Evolutionary conservation across 2,329 filamentous ascomycete species (phyloP), one percentile per base, ranked within the genome.

Genomic region (Aspergillus aculeatus): DNA sequence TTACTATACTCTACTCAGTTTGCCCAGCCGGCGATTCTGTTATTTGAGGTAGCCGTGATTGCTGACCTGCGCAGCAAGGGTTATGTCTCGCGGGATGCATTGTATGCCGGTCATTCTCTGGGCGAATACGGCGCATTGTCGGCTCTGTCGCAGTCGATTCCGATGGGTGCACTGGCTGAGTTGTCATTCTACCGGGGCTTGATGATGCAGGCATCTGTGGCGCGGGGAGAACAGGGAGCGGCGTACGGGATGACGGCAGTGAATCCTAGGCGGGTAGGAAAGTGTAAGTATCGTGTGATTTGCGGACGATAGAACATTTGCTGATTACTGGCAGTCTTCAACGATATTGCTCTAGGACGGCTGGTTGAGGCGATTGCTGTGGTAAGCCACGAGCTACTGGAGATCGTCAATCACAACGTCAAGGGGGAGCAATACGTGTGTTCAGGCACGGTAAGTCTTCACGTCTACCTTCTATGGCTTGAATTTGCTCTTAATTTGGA

Each of bases 31-130:
- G 93, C 94, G 47, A 83, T 98, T 69, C 96, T 95, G 0, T 84
- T 98, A 35, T 98, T 98, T 92, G 94, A 98, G 83, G 97, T 97
- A 84, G 94, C 94, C 53, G 95, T 91, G 69, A 98, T 97, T 70
- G 94, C 97, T 78, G 94, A 98, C 76, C 96, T 98, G 92, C 91
- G 91, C 72, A 85, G 91, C 69, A 96, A 96, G 83, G 94, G 95
- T 58, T 86, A 97, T 44, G 92, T 98, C 41, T 91, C 96, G 68
- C 84, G 90, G 56, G 92, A 96, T 80, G 96, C 91, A 83, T 94
- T 89, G 63, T 98, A 98, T 75, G 94, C 94, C 16, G 94, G 94
- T 60, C 94, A 98, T 82, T 98, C 94, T 1, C 86, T 98, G 14
- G 94, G 94, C 75, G 94, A 98, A 80, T 98, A 97, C 82, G 96